Evolutionary conservation across 2,329 filamentous ascomycete species (phyloP), one percentile per base, ranked within the genome.

Genomic region (Neurospora sp.): DNA sequence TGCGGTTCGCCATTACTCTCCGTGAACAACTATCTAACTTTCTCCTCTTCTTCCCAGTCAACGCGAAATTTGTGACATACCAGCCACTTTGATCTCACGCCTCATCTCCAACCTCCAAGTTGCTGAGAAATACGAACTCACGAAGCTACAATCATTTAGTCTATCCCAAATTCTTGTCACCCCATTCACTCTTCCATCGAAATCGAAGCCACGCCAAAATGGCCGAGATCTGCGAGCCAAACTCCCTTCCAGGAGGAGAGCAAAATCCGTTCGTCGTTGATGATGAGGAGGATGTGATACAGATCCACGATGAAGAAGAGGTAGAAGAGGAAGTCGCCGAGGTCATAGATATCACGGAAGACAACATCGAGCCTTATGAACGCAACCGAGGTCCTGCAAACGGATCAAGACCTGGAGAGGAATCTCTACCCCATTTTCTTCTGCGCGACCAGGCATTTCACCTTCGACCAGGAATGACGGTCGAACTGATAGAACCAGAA

Each of bases 321-420:
- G 33, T 71, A 1, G 74, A 75, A 13, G 58, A 52, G 4, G 68
- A 68, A 0, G 43, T 74, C 0, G 42, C 52, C 6, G 66, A 73
- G 1, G 17, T 74, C 1, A 71, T 75, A 28, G 73, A 75, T 13
- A 71, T 75, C 3, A 74, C 73, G 0, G 70, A 38, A 1, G 68
- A 38, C 5, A 69, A 71, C 8, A 13, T 15, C 15, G 70, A 58
- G 10, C 43, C 15, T 58, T n/a, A 1, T n/a, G 9, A 38, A 19
- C 10, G 2, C 15, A 0, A 3, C 66, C 5, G 5, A 43, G 13
- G 5, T 11, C 13, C 4, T 3, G 33, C 15, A 33, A 33, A 33
- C 33, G 5, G 33, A 58, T 58, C 13, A 15, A 8, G 46, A 3
- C 23, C 46, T 1, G 13, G 13, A 23, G 58, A 52, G 2, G 7